Evolutionary conservation across 108 stramenopile species (phyloP).

Genomic region (Bacterosira constricta): DNA sequence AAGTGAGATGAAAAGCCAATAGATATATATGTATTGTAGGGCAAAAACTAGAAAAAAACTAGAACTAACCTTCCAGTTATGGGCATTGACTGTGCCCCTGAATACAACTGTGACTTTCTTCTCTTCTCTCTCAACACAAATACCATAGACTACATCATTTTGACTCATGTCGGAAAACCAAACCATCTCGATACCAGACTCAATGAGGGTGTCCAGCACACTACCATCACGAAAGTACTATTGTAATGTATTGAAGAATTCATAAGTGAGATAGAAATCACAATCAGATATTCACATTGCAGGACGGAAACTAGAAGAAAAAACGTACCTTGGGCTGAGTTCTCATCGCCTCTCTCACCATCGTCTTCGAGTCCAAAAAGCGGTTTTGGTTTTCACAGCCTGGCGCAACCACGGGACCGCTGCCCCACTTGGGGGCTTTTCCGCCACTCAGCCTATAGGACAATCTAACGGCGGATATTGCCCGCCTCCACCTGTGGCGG

Average conservation of each 20-base stretch:
- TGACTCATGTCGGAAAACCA: conserved; percentile 21
- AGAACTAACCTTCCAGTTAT: neutral
- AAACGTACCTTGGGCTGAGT: conserved; percentile 19
- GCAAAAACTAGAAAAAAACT: neutral
- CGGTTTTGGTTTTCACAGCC: conserved; percentile 20
- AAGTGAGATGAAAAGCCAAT: neutral
- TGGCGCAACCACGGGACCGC: conserved; percentile 9
- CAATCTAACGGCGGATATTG: conserved; percentile 5
- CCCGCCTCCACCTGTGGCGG: conserved; percentile 23
- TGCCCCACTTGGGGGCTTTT: conserved; percentile 18
- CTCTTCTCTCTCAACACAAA: conserved; percentile 21
- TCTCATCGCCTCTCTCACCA: conserved; percentile 14
- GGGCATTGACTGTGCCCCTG: conserved; percentile 14
- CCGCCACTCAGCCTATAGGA: conserved; percentile 19
- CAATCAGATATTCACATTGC: no score
- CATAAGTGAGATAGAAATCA: neutral
- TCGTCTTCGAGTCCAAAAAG: conserved; percentile 15
- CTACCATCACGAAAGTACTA: conserved; percentile 11
- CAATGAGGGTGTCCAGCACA: conserved; percentile 23
- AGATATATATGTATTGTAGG: neutral
- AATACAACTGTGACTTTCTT: conserved; percentile 25
- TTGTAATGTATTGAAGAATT: no score
- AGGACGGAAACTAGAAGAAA: no score
- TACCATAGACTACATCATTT: conserved; percentile 33
- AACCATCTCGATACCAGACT: conserved; percentile 31